phyloP scores from a whole-genome alignment of 2,329 filamentous ascomycete genomes.

The Gnomoniopsis smithogilvyi region DNA sequence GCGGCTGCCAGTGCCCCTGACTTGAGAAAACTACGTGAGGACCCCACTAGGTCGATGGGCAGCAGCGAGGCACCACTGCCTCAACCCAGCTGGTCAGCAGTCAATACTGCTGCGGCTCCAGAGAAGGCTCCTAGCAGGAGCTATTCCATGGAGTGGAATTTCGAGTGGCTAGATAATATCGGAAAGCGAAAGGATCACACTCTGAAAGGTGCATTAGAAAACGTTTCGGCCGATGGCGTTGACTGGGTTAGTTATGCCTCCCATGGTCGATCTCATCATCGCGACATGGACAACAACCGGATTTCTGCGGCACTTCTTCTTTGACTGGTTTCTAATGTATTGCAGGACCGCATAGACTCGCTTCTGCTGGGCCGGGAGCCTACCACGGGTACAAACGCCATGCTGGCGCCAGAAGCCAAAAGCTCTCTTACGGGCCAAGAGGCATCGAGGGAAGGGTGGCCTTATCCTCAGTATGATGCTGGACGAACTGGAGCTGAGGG shows the following conservation, averaged over 20 bases:
- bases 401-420: neutral
- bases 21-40: neutral
- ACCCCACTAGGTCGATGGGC: too few relatives aligned
- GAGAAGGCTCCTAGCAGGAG: slow-evolving; percentile 11
- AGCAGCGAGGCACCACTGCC: neutral
- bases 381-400: neutral
- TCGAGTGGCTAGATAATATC: slow-evolving; percentile 4
- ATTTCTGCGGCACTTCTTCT: neutral
- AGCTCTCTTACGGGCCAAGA: neutral
- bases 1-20: neutral
- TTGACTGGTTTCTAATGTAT: neutral
- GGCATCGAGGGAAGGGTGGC: slow-evolving; percentile 3
- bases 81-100: neutral
- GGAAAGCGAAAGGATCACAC: slow-evolving; percentile 4
- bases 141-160: slow-evolving; percentile 22
- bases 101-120: neutral
- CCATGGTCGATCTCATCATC: neutral
- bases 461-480: slow-evolving; percentile 1
- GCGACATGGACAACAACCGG: too few relatives aligned
- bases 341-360: slow-evolving; percentile 12
- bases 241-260: slow-evolving; percentile 14
- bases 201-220: neutral
- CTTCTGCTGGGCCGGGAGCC: slow-evolving; percentile 16
- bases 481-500: neutral
- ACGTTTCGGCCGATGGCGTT: neutral